Percentiles rank a stretch among this genome's conserved stretches.
Evolutionary conservation across 805 yeast species (phyloP).

Genomic region (Wickerhamomyces bovis): DNA sequence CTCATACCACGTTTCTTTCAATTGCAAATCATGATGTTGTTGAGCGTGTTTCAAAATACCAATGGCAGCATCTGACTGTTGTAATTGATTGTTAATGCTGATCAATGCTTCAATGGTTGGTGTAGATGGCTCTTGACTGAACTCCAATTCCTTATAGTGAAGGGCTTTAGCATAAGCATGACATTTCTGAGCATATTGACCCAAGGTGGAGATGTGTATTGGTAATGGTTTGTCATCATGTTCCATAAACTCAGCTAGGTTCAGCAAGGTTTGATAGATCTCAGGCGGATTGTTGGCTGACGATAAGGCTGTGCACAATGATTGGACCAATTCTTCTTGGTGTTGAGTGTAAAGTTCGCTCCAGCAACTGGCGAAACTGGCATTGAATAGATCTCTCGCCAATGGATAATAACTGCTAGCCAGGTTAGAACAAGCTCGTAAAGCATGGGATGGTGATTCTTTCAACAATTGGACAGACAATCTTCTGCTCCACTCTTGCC

Average conservation of each 20-base stretch:
- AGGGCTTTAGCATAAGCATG: slow-evolving; percentile 97
- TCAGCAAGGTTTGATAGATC: slow-evolving; percentile 81
- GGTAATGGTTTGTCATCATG: slow-evolving; percentile 95
- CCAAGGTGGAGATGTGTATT: slow-evolving; percentile 80
- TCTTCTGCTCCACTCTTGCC: slow-evolving; percentile 96
- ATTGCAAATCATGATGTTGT: slow-evolving; percentile 80
- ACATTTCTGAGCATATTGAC: slow-evolving; percentile 89
- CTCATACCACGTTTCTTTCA: slow-evolving; percentile 97
- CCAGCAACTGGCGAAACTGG: slow-evolving; percentile 96
- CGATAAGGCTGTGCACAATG: slow-evolving; percentile 80
- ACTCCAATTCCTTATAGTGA: slow-evolving; percentile 92
- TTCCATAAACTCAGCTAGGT: slow-evolving; percentile 94
- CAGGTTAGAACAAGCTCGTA: slow-evolving; percentile 85
- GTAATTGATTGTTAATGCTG: slow-evolving; percentile 87
- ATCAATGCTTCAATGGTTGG: slow-evolving; percentile 89
- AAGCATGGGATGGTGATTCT: slow-evolving; percentile 91
- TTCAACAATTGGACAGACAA: slow-evolving; percentile 79
- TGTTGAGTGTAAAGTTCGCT: slow-evolving; percentile 80
- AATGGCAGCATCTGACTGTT: slow-evolving; percentile 96
- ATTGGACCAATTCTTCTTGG: slow-evolving; percentile 82
- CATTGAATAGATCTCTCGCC: slow-evolving; percentile 87
- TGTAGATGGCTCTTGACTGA: slow-evolving; percentile 87
- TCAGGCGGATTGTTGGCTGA: slow-evolving; percentile 95
- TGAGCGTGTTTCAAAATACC: slow-evolving; percentile 95
- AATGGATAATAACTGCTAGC: slow-evolving; percentile 85